These are phyloP conservation scores for Sarcodon sp. DNA, from an alignment of 768 basidiomycete genomes.

Conservation along the genomic window DNA sequence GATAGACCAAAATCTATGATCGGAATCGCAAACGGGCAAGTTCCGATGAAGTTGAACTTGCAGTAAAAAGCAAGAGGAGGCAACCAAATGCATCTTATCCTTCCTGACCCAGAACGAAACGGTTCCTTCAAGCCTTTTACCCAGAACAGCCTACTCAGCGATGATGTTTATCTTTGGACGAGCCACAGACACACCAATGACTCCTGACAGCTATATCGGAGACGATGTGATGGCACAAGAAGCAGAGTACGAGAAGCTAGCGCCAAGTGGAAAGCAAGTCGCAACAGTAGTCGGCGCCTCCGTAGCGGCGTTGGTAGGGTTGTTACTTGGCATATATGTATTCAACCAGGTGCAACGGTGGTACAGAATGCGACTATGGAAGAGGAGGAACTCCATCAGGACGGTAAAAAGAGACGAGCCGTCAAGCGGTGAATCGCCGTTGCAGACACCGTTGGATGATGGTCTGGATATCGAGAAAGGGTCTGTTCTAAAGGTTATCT, in stretches of 20 bases:
- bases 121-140: too few species aligned
- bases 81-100: too few species aligned
- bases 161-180: background rate
- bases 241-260: background rate
- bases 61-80: too few species aligned
- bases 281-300: background rate
- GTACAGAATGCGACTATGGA: background rate
- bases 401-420: too few species aligned
- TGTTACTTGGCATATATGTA: background rate
- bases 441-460: conserved; percentile 29
- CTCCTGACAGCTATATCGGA: background rate
- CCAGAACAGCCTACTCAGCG: background rate
- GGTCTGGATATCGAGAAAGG: conserved; percentile 37
- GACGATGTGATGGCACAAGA: background rate
- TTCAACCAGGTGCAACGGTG: background rate
- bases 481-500: conserved; percentile 7
- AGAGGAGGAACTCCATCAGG: background rate
- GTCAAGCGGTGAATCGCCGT: conserved; percentile 13
- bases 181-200: background rate
- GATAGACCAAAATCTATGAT: too few species aligned
- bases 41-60: too few species aligned
- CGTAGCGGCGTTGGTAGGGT: background rate
- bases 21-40: too few species aligned
- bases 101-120: too few species aligned
- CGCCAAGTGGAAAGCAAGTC: background rate